Base-by-base conservation (phyloP, 208 protist genomes). In the Naegleria lovaniensis region DNA sequence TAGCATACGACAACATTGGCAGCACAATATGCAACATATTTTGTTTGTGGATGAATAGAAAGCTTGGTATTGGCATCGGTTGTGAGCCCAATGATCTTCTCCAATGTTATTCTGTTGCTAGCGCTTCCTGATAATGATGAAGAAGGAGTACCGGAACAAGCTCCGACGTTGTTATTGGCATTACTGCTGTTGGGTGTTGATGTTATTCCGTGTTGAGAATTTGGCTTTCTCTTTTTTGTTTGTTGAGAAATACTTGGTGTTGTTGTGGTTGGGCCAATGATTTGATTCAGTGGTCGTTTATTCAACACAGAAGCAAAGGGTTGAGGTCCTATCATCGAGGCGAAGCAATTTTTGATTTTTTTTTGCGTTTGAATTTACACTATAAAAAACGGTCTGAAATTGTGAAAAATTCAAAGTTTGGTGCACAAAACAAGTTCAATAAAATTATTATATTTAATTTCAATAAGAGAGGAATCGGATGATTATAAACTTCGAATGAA, bases 1-100 rank as follows among this genome's bases (percentile, higher is more conserved):
- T 91, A 92, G 25, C 94, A 48, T 5, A 93, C 92, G 0, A 93
- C 90, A 11, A 91, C 67, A 58, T 92, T 93, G 7, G 92, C 92
- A 5, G 92, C 92, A 52, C 87, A 41, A n/a, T 93, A 93, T 48
- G 92, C 92, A 43, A 93, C 58, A 43, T 93, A 92, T 19, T 90
- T 36, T 38, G 55, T 92, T 43, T 33, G 6, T 52, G 92, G 91
- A 51, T 79, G 67, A 79, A 79, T 33, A 0, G 67, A 79, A 79
- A 79, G 67, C 9, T 79, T 79, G 5, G 67, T 13, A 9, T 79
- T 79, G n/a, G 16, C 0, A n/a, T 79, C 67, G 67, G 67, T 79
- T 29, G 67, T 79, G 9, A 79, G n/a, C 0, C 67, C 67, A 79
- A 79, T 79, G 25, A 79, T 79, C n/a, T 79, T 79, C n/a, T 79